Base-by-base conservation (phyloP, 345 rosid genomes). In the Microcos paniculata region DNA sequence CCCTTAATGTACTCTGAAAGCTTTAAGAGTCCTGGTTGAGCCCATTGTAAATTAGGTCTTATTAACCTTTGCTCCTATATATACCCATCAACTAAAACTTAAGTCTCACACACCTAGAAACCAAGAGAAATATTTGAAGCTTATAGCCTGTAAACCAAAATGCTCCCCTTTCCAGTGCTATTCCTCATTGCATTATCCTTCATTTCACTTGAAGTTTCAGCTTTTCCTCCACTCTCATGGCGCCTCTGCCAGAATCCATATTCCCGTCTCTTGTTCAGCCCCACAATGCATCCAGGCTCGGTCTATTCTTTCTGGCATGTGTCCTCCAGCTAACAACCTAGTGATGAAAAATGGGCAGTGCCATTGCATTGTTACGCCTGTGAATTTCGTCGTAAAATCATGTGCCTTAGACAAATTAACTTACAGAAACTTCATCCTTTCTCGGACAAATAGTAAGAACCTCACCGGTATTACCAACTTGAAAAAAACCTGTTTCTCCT, bases 321-420 rank as follows among this genome's bases (percentile, higher is more conserved):
- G 86, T 30, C 8, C 74, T 30, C 52, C 69, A 46, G 18, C 83
- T 14, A 61, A 53, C 43, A 81, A 78, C 71, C 35, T 72, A 31
- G 12, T 78, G 70, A 72, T 48, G 26, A 56, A 52, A 46, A 46
- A 71, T 26, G 66, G 72, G 56, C 59, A 38, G 65, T 79, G 83
- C 78, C 48, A 55, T 16, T 80, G 85, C 12, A 57, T 70, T 21
- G 85, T 77, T 31, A 76, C 86, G 4, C 76, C 75, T 19, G 72
- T 79, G n/a, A 80, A 80, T 30, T 83, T 83, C n/a, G 64, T 84
- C 46, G 40, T 75, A 71, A 48, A 71, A 46, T 4, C 57, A 24
- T 82, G 85, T 70, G 65, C 19, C 33, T 10, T 69, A 7, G 49
- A 79, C 33, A 77, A 62, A 14, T 78, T 67, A 62, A 75, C 83